Evolutionary conservation across 2,329 filamentous ascomycete species (phyloP), one percentile per base, ranked within the genome.

Genomic region (Thermoascus crustaceus): DNA sequence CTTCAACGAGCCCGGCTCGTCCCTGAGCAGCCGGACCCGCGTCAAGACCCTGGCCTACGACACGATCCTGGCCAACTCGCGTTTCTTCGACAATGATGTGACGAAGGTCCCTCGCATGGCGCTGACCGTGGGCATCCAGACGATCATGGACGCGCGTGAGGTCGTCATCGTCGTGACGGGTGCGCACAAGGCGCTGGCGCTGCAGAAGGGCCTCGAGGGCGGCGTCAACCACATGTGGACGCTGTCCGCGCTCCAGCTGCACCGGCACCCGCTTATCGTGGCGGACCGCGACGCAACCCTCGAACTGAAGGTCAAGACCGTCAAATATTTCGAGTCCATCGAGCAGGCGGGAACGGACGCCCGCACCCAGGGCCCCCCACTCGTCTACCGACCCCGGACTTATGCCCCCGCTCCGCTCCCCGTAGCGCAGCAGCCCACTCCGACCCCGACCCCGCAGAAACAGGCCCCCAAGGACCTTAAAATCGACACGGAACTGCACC

Each of bases 181-280:
- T 14, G 78, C 82, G 27, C 82, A 85, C 68, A 93, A 93, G 62
- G 77, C 85, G 1, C 67, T 83, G 21, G 85, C 85, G 18, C 64
- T 93, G 43, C 82, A 88, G 58, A 81, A 78, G 50, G 87, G 82
- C 48, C 76, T 93, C 44, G 85, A 93, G 59, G 80, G 81, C 38
- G 82, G 81, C 19, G 75, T 93, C 42, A 89, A 87, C 58, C 85
- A 91, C 64, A 89, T 89, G 82, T 93, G 85, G 85, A 89, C 85
- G 1, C 71, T 91, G 5, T 89, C 84, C 6, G 78, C 77, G 36
- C 69, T 93, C 26, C 85, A 93, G 57, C 66, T 89, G 43, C 85
- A 91, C 58, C 80, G 78, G 3, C 81, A 88, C 50, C 80, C 85
- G 35, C 78, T 91, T 70, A 78, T 91, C 46, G 83, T 89, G 7